These are phyloP conservation scores for Melampsora americana DNA, from an alignment of 1,284 basidiomycete species.

Conservation along the genomic window DNA sequence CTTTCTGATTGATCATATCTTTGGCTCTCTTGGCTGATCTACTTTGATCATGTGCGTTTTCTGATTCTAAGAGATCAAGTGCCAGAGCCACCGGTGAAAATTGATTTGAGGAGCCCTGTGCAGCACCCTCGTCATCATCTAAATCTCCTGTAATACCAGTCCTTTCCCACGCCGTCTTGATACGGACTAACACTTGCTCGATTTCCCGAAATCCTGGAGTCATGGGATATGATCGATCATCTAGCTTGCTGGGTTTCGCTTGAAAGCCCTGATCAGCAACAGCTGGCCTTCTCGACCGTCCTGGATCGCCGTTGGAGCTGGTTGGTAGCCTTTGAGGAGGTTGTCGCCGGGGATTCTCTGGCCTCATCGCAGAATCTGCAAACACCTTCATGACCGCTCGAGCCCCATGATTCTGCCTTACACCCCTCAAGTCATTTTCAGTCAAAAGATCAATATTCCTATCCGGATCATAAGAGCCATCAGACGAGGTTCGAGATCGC, in stretches of 20 bases:
- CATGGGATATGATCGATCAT: conserved; percentile 46
- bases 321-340: not conserved
- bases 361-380: not conserved
- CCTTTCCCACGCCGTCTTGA: conserved; percentile 75
- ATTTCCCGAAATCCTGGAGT: conserved; percentile 52
- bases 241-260: conserved; percentile 22
- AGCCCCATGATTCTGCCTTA: conserved; percentile 31
- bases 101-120: conserved; percentile 69
- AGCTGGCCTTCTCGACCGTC: conserved; percentile 1
- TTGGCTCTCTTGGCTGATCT: conserved; percentile 39
- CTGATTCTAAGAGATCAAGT: conserved; percentile 29
- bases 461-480: conserved; percentile 33
- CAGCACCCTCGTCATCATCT: conserved; percentile 4
- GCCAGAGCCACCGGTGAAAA: conserved; percentile 44
- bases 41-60: conserved; percentile 16
- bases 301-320: not conserved
- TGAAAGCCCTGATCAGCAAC: conserved; percentile 3
- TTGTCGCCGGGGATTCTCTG: not conserved
- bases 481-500: conserved; percentile 24
- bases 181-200: conserved; percentile 67
- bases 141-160: conserved; percentile 27
- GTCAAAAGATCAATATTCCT: conserved; percentile 28
- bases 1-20: conserved; percentile 56
- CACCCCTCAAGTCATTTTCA: conserved; percentile 26
- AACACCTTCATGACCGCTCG: conserved; percentile 31